Base-by-base conservation (phyloP, 257 asterid species). In the Solanum stenotomum region DNA sequence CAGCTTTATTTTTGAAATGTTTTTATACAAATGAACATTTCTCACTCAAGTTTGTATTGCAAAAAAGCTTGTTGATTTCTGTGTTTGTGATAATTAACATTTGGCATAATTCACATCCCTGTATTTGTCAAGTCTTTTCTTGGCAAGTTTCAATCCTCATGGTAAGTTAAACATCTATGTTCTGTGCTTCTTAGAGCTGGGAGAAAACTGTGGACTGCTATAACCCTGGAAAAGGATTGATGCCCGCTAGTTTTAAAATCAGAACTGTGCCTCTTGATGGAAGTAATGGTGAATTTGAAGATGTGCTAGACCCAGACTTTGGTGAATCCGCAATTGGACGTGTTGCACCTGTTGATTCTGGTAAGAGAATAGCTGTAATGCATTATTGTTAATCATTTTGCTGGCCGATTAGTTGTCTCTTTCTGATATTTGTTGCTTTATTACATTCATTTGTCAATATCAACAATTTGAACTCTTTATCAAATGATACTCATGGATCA, bases 291-390 rank as follows among this genome's bases (percentile, higher is more conserved):
- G 98, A 93, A 84, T 91, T 90, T 46, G 93, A 92, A 92, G 98
- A 95, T 87, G 90, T 93, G 89, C 93, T 92, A 83, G 98, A 94
- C 92, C 96, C 98, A 5, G 98, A 95, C 89, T 93, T 95, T 89
- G 98, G 98, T 63, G 98, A 95, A 94, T 94, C 94, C 1, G 98
- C 98, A 88, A 94, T 95, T 85, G 98, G 98, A 40, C 95, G 98
- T 84, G 98, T 94, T 84, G 98, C 98, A 34, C 98, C 98, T 23
- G 98, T 95, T 86, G 98, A 96, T 90, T 96, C 98, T 4, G 97
- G 98, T 94, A 91, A 86, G 91, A 34, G 49, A 31, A 22, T 31
- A 77, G 59, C 22, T 85, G 63, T 44, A 77, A 29, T 85, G 49
- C 37, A 59, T 81, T 70, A 35, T 27, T 22, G 52, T 20, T 75